Conservation (phyloP, 2,329 filamentous ascomycete species). For the Bipolaris zeicola region DNA sequence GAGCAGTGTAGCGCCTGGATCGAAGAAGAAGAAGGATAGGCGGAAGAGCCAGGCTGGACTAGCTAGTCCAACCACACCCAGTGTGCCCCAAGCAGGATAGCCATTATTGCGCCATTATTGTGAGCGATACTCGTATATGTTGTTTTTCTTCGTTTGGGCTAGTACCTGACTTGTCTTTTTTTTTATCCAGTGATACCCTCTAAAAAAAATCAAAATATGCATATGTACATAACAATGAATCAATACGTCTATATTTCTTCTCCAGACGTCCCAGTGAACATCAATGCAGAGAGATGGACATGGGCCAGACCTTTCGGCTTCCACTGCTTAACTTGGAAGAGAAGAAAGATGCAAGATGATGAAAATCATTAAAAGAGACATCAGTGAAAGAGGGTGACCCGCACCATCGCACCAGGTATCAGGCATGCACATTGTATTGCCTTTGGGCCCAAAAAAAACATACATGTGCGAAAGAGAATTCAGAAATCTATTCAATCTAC, state of each 20-base stretch:
- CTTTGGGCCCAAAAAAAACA: no score
- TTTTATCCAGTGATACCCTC: constrained; percentile 12
- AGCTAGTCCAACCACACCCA: constrained; percentile 42
- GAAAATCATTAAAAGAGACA: no score
- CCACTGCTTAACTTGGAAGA: no score
- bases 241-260: not conserved
- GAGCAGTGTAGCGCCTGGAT: constrained; percentile 32
- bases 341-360: no score
- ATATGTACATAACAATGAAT: no score
- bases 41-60: constrained; percentile 47
- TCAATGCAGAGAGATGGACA: no score
- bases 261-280: not conserved
- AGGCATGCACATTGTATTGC: no score
- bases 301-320: no score
- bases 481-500: not conserved
- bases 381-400: no score
- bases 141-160: not conserved
- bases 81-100: constrained; percentile 8
- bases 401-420: no score
- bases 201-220: not conserved
- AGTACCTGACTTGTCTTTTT: not conserved
- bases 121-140: not conserved
- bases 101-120: not conserved
- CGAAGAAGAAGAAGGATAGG: constrained; percentile 41
- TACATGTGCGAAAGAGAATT: not conserved